Evolutionary conservation across 1,139 yeast species (phyloP).

Genomic region (Blastobotrys petasosporus): DNA sequence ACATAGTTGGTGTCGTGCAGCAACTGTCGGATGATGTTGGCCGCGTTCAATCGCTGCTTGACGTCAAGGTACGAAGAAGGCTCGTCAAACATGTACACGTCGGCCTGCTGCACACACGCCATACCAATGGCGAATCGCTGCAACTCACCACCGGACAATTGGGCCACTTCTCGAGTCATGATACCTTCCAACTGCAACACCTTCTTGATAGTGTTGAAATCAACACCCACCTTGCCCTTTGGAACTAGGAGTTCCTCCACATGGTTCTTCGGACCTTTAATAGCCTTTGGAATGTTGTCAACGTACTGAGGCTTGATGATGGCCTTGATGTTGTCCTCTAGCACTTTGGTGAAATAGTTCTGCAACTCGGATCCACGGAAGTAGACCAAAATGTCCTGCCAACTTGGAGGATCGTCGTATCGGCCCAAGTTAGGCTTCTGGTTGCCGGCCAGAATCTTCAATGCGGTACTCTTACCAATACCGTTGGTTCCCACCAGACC

Average conservation of each 20-base stretch:
- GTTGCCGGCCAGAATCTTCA: constrained; percentile 96
- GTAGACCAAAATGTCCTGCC: constrained; percentile 86
- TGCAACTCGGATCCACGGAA: constrained; percentile 97
- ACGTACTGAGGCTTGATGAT: constrained; percentile 97
- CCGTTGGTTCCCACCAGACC: constrained; percentile 98
- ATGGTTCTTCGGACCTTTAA: constrained; percentile 80
- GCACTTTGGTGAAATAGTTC: constrained; percentile 86
- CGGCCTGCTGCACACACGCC: constrained; percentile 92
- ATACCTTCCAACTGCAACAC: constrained; percentile 69
- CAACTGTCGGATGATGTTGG: constrained; percentile 83
- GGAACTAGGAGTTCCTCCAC: constrained; percentile 79
- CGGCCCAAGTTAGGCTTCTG: constrained; percentile 94
- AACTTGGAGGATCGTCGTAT: constrained; percentile 92
- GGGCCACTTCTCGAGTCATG: constrained; percentile 75
- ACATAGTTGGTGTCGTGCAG: constrained; percentile 70
- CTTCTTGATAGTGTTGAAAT: constrained; percentile 55
- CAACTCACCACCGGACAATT: constrained; percentile 95
- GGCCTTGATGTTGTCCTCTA: constrained; percentile 90
- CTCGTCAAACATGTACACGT: constrained; percentile 98
- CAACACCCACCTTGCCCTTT: constrained; percentile 63
- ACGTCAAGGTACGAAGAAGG: constrained; percentile 98
- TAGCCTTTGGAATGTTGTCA: constrained; percentile 92
- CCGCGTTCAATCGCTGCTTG: constrained; percentile 97
- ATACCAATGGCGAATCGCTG: constrained; percentile 97
- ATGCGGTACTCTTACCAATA: constrained; percentile 98